Evolutionary conservation across 768 basidiomycete genomes (phyloP), one percentile per base, ranked within the genome.

Genomic region (Auriscalpium orientale): DNA sequence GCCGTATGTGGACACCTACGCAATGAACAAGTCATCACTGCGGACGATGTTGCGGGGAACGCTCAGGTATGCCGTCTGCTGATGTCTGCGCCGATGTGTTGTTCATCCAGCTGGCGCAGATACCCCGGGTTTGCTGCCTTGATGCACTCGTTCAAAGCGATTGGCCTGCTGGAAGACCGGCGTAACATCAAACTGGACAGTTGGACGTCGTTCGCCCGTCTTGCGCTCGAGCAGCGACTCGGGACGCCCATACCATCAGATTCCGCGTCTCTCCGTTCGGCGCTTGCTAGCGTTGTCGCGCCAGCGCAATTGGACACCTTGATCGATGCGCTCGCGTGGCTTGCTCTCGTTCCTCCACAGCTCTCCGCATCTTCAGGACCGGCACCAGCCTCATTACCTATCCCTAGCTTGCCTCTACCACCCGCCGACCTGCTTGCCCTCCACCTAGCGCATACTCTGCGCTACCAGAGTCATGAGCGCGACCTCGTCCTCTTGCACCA

Each of bases 401-500:
- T 83, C 1, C 85, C 82, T 0, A 55, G 63, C 1, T 67, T 60
- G 13, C 70, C 73, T 0, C 66, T 71, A 18, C 65, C 78, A 4
- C 85, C 90, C 1, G 74, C 94, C 59, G 89, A 94, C 64, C 71
- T 89, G 16, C 83, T 97, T 63, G 83, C 92, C 1, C 68, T 72
- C 38, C 74, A 93, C 8, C 79, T 97, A 15, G 77, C 87, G 0
- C 77, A 84, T 63, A 84, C 82, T 58, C 79, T 95, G 36, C 74
- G 75, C 11, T 97, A 95, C 67, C 66, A 58, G 0, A 79, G 81
- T 0, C 71, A 75, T 40, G 95, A 98, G 68, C 80, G 85, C 16
- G 95, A 98, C 67, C 82, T 92, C 72, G 92, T 94, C 58, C 78
- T 95, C 33, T 81, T 97, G 15, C 76, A 84, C 52, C 94, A 98